These are phyloP conservation scores for Chenopodium berlandieri DNA, from an alignment of 148 eudicot genomes.

Conservation along the genomic window DNA sequence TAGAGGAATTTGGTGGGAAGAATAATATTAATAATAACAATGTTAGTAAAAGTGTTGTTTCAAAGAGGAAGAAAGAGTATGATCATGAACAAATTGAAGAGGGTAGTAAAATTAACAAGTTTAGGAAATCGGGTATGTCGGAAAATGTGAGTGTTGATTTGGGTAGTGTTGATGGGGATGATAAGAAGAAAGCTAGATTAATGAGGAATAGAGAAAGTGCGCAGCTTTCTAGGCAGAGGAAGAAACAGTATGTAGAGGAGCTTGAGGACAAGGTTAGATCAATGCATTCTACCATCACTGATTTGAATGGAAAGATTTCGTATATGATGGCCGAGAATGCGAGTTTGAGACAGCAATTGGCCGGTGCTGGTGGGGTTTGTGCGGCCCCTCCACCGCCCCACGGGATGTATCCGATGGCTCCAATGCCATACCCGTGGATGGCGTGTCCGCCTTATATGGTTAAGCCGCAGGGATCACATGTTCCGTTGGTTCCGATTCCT, in stretches of 20 bases:
- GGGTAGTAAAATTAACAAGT: slow-evolving; percentile 45
- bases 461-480: slow-evolving; percentile 73
- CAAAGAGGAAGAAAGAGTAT: slow-evolving; percentile 67
- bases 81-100: slow-evolving; percentile 14
- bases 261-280: slow-evolving; percentile 85
- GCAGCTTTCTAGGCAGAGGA: slow-evolving; percentile 88
- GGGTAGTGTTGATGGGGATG: slow-evolving; percentile 42
- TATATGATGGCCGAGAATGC: slow-evolving; percentile 78
- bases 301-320: slow-evolving; percentile 61
- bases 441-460: slow-evolving; percentile 65
- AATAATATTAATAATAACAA: not conserved
- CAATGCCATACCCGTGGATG: slow-evolving; percentile 89
- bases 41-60: not conserved
- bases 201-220: slow-evolving; percentile 94
- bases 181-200: slow-evolving; percentile 72
- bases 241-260: slow-evolving; percentile 91
- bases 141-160: slow-evolving; percentile 21
- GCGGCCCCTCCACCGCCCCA: slow-evolving; percentile 35
- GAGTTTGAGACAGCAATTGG: slow-evolving; percentile 59
- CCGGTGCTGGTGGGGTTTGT: slow-evolving; percentile 27
- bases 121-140: slow-evolving; percentile 30
- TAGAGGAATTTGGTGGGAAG: not conserved
- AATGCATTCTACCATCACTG: slow-evolving; percentile 82
- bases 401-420: slow-evolving; percentile 62
- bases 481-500: slow-evolving; percentile 89